phyloP scores from a whole-genome alignment of 768 basidiomycete species.

The Leccinellum rugosiceps region DNA sequence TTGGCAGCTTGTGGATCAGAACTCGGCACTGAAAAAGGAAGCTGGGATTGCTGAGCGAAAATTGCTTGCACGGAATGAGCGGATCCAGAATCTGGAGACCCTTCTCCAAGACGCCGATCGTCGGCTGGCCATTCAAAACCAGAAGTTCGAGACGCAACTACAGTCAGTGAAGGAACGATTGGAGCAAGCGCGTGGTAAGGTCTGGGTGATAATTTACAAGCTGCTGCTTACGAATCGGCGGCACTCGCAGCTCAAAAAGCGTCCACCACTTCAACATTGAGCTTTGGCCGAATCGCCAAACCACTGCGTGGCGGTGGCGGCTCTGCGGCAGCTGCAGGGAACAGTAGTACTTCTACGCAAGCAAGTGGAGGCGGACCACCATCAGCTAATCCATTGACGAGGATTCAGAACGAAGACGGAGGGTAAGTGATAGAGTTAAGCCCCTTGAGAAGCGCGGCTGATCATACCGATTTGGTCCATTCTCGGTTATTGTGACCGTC shows the following conservation, averaged over 20 bases:
- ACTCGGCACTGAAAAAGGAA: conserved; percentile 95
- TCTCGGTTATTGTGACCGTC: conserved; percentile 17
- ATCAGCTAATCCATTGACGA: conserved; percentile 60
- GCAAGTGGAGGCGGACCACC: conserved; percentile 42
- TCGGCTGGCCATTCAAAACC: conserved; percentile 86
- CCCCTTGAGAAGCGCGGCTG: conserved; percentile 7
- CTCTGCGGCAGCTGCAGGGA: conserved; percentile 37
- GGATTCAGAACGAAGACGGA: conserved; percentile 81
- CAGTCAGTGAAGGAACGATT: conserved; percentile 89
- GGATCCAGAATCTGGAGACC: conserved; percentile 94
- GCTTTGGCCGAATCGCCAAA: conserved; percentile 94
- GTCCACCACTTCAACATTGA: conserved; percentile 64
- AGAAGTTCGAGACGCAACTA: conserved; percentile 92
- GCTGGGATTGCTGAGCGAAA: conserved; percentile 96
- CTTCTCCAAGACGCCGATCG: conserved; percentile 93
- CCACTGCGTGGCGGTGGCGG: conserved; percentile 94
- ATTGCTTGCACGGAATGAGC: conserved; percentile 91
- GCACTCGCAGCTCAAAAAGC: conserved; percentile 63
- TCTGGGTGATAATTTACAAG: conserved; percentile 10
- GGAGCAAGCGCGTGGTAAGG: conserved; percentile 87
- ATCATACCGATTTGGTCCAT: conserved; percentile 18
- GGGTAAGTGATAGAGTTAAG: conserved; percentile 43
- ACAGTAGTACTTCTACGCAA: conserved; percentile 39
- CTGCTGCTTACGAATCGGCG: conserved; percentile 30
- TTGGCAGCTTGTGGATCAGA: conserved; percentile 92